phyloP scores from a whole-genome alignment of 1,139 yeast genomes.

The Yarrowia galli region DNA sequence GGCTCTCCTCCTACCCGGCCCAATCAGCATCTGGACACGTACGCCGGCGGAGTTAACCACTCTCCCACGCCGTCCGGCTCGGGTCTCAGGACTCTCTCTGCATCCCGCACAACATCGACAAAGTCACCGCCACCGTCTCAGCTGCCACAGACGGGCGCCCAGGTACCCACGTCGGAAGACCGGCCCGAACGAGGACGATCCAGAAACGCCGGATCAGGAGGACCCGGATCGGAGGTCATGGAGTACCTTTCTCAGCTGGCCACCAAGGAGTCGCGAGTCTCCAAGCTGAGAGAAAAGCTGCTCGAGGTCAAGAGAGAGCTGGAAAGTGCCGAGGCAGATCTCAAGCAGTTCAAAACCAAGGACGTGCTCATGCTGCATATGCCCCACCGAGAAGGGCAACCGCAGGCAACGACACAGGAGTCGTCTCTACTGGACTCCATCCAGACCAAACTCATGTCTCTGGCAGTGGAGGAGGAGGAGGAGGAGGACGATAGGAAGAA shows the following conservation, averaged over 20 bases:
- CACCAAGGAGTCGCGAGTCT: slow-evolving; percentile 51
- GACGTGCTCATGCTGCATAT: slow-evolving; percentile 35
- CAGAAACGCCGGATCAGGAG: slow-evolving; percentile 1
- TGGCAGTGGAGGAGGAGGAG: slow-evolving; percentile 28
- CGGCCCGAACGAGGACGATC: background rate
- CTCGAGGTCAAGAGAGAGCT: slow-evolving; percentile 47
- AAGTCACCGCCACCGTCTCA: slow-evolving; percentile 23
- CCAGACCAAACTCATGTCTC: slow-evolving; percentile 25
- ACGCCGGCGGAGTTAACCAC: slow-evolving; percentile 6
- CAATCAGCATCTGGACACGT: background rate
- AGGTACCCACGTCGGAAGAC: too few relatives aligned
- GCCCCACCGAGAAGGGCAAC: slow-evolving; percentile 27
- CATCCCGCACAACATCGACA: slow-evolving; percentile 20
- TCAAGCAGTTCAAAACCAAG: slow-evolving; percentile 43
- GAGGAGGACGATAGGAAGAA: slow-evolving; percentile 11
- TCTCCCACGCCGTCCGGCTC: slow-evolving; percentile 26
- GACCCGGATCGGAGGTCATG: slow-evolving; percentile 27
- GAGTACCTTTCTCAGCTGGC: slow-evolving; percentile 49
- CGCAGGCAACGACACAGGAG: slow-evolving; percentile 6
- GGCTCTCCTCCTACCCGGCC: slow-evolving; percentile 8
- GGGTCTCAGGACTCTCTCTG: slow-evolving; percentile 18
- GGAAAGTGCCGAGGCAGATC: slow-evolving; percentile 47
- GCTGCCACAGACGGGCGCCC: too few relatives aligned
- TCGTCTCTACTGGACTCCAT: slow-evolving; percentile 14
- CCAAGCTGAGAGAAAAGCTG: slow-evolving; percentile 50